Percentiles rank a stretch among this genome's conserved stretches.
phyloP scores from a whole-genome alignment of 192 early-diverging fungal species.

The Rhizophlyctis rosea region DNA sequence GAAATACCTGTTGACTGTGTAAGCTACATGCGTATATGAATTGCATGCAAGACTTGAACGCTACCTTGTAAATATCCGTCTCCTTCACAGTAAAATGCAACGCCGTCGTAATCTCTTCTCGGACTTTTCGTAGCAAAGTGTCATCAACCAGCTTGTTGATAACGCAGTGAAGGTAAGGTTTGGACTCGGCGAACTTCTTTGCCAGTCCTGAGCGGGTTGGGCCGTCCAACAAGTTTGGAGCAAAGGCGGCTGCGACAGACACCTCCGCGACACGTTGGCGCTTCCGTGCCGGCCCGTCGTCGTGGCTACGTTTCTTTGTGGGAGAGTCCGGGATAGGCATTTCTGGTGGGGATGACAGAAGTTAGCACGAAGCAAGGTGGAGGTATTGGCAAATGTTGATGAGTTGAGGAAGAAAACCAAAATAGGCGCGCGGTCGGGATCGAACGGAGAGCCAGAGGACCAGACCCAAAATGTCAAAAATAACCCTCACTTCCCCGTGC shows the following conservation, averaged over 20 bases:
- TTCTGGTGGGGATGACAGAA: too few relatives aligned
- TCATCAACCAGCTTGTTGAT: constrained; percentile 61
- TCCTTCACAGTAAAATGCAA: constrained; percentile 78
- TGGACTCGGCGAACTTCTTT: constrained; percentile 14
- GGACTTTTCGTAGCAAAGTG: constrained; percentile 57
- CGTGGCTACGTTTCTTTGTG: background rate
- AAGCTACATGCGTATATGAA: too few relatives aligned
- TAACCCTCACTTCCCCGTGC: too few relatives aligned
- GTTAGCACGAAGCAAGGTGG: too few relatives aligned
- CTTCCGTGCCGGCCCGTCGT: background rate
- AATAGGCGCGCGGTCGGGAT: too few relatives aligned
- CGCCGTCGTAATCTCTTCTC: constrained; percentile 57
- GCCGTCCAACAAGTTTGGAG: background rate
- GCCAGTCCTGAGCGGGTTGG: background rate
- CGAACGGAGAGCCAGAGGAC: too few relatives aligned
- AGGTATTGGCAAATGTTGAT: too few relatives aligned
- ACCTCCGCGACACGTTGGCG: background rate
- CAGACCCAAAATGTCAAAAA: too few relatives aligned
- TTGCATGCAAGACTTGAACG: too few relatives aligned
- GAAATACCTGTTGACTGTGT: constrained; percentile 60
- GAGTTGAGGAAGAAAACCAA: too few relatives aligned
- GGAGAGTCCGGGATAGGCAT: background rate
- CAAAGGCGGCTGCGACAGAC: background rate
- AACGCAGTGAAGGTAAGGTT: constrained; percentile 64
- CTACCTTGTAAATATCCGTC: constrained; percentile 75